Evolutionary conservation across 2,329 filamentous ascomycete genomes (phyloP).

Genomic region (Aphanocladium album): DNA sequence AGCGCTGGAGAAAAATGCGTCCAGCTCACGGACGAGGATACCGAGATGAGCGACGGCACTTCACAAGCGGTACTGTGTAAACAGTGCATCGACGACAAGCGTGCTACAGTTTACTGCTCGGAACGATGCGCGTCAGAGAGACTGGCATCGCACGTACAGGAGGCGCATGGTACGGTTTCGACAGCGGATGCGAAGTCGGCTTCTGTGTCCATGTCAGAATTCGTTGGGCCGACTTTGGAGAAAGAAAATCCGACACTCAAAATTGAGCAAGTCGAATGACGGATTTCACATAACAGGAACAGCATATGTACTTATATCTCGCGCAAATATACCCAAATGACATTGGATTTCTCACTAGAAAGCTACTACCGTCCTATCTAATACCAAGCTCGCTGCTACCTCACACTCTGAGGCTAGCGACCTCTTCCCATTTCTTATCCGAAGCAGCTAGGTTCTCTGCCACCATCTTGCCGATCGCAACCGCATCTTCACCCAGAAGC

Average conservation of each 20-base stretch:
- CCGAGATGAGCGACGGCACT: conserved; percentile 32
- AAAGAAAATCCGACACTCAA: conserved; percentile 30
- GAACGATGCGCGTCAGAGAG: conserved; percentile 36
- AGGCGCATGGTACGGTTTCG: conserved; percentile 25
- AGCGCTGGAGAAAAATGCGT: conserved; percentile 36
- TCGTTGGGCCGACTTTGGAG: conserved; percentile 25
- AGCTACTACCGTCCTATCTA: too few species aligned
- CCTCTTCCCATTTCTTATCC: conserved; percentile 26
- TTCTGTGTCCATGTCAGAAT: conserved; percentile 7
- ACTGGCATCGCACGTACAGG: conserved; percentile 35
- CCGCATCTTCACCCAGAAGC: conserved; percentile 26
- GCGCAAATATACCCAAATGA: neutral
- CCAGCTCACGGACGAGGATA: conserved; percentile 35
- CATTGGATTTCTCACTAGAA: neutral
- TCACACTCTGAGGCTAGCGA: conserved; percentile 12
- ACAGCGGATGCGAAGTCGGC: neutral
- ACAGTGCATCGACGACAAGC: conserved; percentile 35
- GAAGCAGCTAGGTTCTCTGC: conserved; percentile 21
- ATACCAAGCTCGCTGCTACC: neutral
- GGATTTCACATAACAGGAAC: too few species aligned
- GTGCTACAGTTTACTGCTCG: conserved; percentile 38
- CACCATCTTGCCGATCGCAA: conserved; percentile 19
- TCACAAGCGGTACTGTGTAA: conserved; percentile 33
- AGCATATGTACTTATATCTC: neutral
- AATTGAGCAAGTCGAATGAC: conserved; percentile 18